phyloP scores from a whole-genome alignment of 306 rosid species.

The Trifolium repens region DNA sequence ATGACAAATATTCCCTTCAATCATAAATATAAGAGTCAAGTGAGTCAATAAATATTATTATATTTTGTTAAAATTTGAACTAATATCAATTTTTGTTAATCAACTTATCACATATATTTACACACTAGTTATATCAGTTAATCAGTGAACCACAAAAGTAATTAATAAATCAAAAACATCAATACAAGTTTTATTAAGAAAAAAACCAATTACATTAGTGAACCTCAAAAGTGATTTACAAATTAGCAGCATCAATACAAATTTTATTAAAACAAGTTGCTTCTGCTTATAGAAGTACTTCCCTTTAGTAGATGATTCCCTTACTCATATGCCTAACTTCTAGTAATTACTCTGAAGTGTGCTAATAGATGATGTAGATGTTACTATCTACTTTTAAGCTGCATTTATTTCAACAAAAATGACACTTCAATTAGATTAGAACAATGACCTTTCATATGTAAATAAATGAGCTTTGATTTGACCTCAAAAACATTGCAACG shows the following conservation, averaged over 20 bases:
- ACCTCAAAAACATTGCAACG: constrained; percentile 18
- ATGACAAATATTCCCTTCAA: too few relatives aligned
- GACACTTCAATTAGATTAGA: background rate
- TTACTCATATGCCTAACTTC: constrained; percentile 23
- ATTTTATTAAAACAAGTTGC: background rate
- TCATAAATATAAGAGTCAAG: too few relatives aligned
- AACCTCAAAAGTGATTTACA: too few relatives aligned
- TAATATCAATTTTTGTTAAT: too few relatives aligned
- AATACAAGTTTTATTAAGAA: background rate
- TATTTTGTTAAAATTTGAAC: too few relatives aligned
- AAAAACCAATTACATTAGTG: too few relatives aligned
- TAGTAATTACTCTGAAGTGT: background rate
- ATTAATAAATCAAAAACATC: background rate
- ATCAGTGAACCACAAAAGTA: background rate
- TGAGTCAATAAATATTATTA: too few relatives aligned
- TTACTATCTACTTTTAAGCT: constrained; percentile 27
- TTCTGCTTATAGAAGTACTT: constrained; percentile 2
- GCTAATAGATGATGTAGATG: constrained; percentile 3
- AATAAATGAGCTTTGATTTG: constrained; percentile 25
- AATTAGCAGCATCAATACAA: too few relatives aligned
- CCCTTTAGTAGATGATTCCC: constrained; percentile 36
- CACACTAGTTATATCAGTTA: too few relatives aligned
- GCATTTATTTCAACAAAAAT: constrained; percentile 26
- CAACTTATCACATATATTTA: too few relatives aligned
- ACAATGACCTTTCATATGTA: background rate